These are phyloP conservation scores for Hyaloscypha hepaticicola DNA, from an alignment of 495 filamentous ascomycete genomes.

Conservation along the genomic window DNA sequence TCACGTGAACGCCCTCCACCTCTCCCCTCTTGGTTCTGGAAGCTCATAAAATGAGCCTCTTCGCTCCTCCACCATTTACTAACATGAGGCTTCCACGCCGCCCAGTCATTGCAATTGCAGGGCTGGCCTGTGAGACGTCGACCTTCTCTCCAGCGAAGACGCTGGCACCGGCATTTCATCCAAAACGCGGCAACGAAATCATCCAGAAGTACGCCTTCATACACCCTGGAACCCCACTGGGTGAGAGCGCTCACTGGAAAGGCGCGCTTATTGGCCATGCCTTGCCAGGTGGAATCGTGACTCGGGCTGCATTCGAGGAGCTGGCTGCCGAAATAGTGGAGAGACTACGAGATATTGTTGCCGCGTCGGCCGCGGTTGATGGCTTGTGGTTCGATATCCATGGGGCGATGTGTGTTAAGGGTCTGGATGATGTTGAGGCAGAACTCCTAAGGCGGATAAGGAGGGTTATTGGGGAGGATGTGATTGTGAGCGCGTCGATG, in stretches of 20 bases:
- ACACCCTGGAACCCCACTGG: slow-evolving; percentile 41
- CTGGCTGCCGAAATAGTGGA: slow-evolving; percentile 48
- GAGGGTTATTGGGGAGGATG: slow-evolving; percentile 45
- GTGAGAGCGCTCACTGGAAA: slow-evolving; percentile 45
- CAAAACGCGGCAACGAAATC: slow-evolving; percentile 45
- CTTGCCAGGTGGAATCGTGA: slow-evolving; percentile 53
- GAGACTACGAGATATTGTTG: slow-evolving; percentile 39
- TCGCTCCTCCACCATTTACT: no score
- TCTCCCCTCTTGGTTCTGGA: not conserved
- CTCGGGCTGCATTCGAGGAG: slow-evolving; percentile 46
- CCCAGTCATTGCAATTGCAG: slow-evolving; percentile 54
- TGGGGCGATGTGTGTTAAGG: slow-evolving; percentile 58
- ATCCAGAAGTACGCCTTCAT: slow-evolving; percentile 50
- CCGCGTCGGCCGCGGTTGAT: slow-evolving; percentile 36
- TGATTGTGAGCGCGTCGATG: slow-evolving; percentile 56
- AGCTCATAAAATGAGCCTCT: no score
- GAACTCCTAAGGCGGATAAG: slow-evolving; percentile 52
- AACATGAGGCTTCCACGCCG: slow-evolving; percentile 24
- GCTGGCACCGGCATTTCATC: slow-evolving; percentile 51
- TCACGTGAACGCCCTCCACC: not conserved
- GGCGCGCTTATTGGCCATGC: slow-evolving; percentile 56
- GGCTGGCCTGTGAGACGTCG: slow-evolving; percentile 57
- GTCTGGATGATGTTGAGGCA: slow-evolving; percentile 49
- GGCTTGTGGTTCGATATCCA: slow-evolving; percentile 61
- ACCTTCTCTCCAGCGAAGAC: slow-evolving; percentile 55